Percentiles rank a stretch among this genome's conserved stretches.
Evolutionary conservation across 768 basidiomycete species (phyloP).

Genomic region (Steccherinum ochraceum): DNA sequence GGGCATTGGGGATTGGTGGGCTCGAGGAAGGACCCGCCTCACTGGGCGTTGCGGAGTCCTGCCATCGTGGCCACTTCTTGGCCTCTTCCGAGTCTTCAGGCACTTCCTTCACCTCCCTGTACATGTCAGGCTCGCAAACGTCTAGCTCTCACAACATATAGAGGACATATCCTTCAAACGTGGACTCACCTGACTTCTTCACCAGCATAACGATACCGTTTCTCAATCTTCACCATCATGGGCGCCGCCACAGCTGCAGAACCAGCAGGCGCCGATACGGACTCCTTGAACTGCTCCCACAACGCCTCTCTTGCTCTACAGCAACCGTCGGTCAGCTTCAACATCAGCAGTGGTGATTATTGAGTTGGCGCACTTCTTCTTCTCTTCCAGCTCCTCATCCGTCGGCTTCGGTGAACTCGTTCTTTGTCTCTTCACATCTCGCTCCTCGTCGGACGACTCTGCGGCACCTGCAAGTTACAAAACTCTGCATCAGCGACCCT

Average conservation of each 20-base stretch:
- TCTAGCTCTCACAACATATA: slow-evolving; percentile 2
- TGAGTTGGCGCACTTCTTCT: slow-evolving; percentile 32
- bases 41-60: slow-evolving; percentile 15
- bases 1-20: slow-evolving; percentile 1
- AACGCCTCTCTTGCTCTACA: slow-evolving; percentile 60
- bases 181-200: slow-evolving; percentile 63
- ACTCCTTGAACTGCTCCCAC: slow-evolving; percentile 66
- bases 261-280: slow-evolving; percentile 28
- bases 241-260: slow-evolving; percentile 14
- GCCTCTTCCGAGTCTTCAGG: slow-evolving; percentile 69
- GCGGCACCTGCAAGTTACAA: slow-evolving; percentile 27
- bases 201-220: slow-evolving; percentile 69
- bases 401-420: slow-evolving; percentile 14
- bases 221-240: slow-evolving; percentile 60
- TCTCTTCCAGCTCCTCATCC: slow-evolving; percentile 32
- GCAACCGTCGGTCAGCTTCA: not conserved
- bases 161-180: not conserved
- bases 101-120: slow-evolving; percentile 71
- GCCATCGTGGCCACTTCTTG: slow-evolving; percentile 64
- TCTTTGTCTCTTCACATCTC: slow-evolving; percentile 29
- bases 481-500: slow-evolving; percentile 8
- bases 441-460: slow-evolving; percentile 33
- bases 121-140: slow-evolving; percentile 4
- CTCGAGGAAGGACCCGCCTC: slow-evolving; percentile 5
- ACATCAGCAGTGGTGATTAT: slow-evolving; percentile 4